Base-by-base conservation (phyloP, 2,329 filamentous ascomycete genomes). In the Aspergillus sp. region DNA sequence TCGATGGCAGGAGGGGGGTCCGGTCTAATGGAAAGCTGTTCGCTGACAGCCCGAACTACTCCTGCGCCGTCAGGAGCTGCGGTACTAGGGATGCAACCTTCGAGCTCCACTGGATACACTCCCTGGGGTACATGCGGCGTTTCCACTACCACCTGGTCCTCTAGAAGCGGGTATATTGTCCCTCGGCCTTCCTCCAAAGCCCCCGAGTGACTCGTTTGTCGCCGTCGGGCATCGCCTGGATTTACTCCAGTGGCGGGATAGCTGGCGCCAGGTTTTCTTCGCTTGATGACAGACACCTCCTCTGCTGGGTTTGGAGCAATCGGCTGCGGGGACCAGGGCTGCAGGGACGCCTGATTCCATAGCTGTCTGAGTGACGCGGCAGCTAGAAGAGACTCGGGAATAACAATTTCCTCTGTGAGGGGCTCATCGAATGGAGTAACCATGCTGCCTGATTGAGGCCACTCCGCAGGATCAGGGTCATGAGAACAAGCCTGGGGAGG, bases 301-400 rank as follows among this genome's bases (percentile, higher is more conserved):
- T 39, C 30, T 5, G 28, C 9, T 10, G 58, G 58, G n/a, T 7
- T 23, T 17, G 36, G 15, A 19, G 12, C n/a, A 19, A 25, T 23
- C 30, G 32, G 39, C 15, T 39, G 36, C 6, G 15, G 45, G 17
- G 30, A n/a, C 17, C 25, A 8, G 15, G 9, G n/a, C 21, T 15
- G 32, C 13, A 5, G 43, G 3, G 52, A 13, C 28, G 50, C 47
- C 30, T 51, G 51, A 7, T 25, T 32, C 17, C 23, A 47, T 23
- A 19, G 2, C 15, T 50, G 25, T 13, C n/a, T 53, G 30, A 30
- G 4, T 39, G 60, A 23, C 3, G 48, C 52, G 9, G 48, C 28
- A 4, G 52, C 28, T 9, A 62, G 9, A 15, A 62, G 60, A 17
- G 51, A 49, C 13, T 62, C 57, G 4, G 57, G 60, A 4, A 62